Conservation (phyloP, 352 stramenopile species). For the Plasmopara muralis region DNA sequence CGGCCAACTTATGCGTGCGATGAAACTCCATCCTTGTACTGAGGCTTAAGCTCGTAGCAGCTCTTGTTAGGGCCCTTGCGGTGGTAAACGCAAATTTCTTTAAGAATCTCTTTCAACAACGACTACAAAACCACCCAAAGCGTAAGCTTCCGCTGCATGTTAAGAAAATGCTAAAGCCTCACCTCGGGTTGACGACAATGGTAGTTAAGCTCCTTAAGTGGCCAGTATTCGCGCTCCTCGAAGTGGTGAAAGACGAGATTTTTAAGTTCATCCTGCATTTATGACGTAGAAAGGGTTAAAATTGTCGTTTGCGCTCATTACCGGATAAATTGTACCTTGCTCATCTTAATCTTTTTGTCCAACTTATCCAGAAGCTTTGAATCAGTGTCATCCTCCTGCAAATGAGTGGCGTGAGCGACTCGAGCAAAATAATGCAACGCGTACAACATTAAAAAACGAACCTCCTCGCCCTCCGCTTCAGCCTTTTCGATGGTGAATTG, state of each 20-base stretch:
- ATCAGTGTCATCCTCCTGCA: conserved; percentile 38
- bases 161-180: background rate
- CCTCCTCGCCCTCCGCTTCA: conserved; percentile 58
- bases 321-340: conserved; percentile 41
- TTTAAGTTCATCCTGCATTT: conserved; percentile 74
- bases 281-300: background rate
- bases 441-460: conserved; percentile 14
- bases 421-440: background rate
- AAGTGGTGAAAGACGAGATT: conserved; percentile 85
- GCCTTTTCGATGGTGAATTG: conserved; percentile 82
- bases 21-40: conserved; percentile 75
- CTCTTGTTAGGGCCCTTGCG: conserved; percentile 86
- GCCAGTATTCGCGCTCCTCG: conserved; percentile 81
- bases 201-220: conserved; percentile 85
- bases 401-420: background rate
- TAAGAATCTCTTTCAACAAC: conserved; percentile 84
- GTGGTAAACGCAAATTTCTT: conserved; percentile 86
- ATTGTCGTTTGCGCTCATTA: background rate
- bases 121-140: conserved; percentile 33
- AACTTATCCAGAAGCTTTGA: conserved; percentile 54
- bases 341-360: conserved; percentile 89
- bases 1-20: conserved; percentile 24
- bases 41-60: conserved; percentile 84
- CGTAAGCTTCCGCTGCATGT: background rate
- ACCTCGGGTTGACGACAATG: conserved; percentile 86